Evolutionary conservation across 768 basidiomycete species (phyloP).

Genomic region (Mycena metata): DNA sequence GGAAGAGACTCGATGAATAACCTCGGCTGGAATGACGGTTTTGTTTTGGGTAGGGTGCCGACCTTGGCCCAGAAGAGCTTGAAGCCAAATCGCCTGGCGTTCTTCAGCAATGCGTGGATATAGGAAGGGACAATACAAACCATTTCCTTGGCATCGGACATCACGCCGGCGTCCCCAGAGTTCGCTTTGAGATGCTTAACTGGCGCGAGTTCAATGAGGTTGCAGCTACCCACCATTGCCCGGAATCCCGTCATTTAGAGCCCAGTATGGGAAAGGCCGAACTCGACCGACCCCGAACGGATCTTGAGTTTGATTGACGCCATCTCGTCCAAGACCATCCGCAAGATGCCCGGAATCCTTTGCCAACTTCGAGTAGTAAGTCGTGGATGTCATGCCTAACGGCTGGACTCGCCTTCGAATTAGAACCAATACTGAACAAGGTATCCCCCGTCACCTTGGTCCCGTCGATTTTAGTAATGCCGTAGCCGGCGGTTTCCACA

Average conservation of each 20-base stretch:
- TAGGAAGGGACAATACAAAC: constrained; percentile 20
- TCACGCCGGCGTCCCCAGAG: constrained; percentile 38
- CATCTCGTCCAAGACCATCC: constrained; percentile 11
- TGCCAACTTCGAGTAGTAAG: constrained; percentile 18
- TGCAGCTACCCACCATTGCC: no score
- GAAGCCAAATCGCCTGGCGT: constrained; percentile 39
- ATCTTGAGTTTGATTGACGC: constrained; percentile 12
- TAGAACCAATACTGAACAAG: constrained; percentile 36
- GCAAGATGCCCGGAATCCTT: constrained; percentile 16
- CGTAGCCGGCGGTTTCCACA: constrained; percentile 37
- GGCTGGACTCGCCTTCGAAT: constrained; percentile 36
- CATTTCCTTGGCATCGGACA: constrained; percentile 41
- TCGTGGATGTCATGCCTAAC: constrained; percentile 34
- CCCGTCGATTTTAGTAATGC: constrained; percentile 32
- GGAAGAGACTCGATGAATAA: constrained; percentile 29
- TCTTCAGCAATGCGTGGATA: not conserved
- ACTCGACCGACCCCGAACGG: constrained; percentile 6
- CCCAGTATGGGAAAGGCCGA: not conserved
- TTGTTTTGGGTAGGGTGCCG: constrained; percentile 31
- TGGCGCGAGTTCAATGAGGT: no score
- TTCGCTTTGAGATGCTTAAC: not conserved
- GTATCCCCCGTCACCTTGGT: constrained; percentile 27
- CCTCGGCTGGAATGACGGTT: constrained; percentile 38
- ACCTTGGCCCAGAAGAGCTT: constrained; percentile 33
- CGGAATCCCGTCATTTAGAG: no score